phyloP scores from a whole-genome alignment of 2,329 filamentous ascomycete genomes.

The Claviceps monticola region DNA sequence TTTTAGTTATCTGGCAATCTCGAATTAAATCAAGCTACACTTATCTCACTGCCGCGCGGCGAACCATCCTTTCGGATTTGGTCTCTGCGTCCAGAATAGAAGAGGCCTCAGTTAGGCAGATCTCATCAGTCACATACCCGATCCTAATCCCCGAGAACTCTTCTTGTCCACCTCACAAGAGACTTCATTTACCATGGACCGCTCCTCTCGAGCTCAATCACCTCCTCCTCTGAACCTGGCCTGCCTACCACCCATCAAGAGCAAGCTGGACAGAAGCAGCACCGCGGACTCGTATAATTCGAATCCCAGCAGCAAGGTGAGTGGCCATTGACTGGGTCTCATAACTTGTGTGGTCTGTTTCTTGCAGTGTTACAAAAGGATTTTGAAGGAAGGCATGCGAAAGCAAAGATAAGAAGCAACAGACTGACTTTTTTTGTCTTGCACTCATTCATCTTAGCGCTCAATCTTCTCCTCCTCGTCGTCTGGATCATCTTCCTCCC shows the following conservation, averaged over 20 bases:
- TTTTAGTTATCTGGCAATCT: not conserved
- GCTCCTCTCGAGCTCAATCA: conserved; percentile 5
- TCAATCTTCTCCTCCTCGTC: conserved; percentile 18
- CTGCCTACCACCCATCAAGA: conserved; percentile 7
- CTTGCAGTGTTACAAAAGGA: not conserved
- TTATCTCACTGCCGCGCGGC: no score
- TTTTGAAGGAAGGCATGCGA: not conserved
- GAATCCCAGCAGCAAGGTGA: conserved; percentile 12
- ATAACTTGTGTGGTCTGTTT: not conserved
- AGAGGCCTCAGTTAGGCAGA: no score
- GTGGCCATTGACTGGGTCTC: not conserved
- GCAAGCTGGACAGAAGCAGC: conserved; percentile 9
- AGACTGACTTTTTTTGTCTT: conserved; percentile 9
- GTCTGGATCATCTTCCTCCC: conserved; percentile 11
- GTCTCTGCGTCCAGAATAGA: no score
- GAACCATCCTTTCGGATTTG: no score
- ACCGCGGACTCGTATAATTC: conserved; percentile 12
- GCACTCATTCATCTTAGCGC: conserved; percentile 7
- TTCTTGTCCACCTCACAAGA: no score
- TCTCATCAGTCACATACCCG: no score
- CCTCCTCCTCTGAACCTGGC: conserved; percentile 7
- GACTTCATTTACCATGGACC: conserved; percentile 1
- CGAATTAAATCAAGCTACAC: no score
- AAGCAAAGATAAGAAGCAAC: not conserved
- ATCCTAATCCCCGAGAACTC: no score